Base-by-base conservation (phyloP, 257 asterid species). In the Solanum pinnatisectum region DNA sequence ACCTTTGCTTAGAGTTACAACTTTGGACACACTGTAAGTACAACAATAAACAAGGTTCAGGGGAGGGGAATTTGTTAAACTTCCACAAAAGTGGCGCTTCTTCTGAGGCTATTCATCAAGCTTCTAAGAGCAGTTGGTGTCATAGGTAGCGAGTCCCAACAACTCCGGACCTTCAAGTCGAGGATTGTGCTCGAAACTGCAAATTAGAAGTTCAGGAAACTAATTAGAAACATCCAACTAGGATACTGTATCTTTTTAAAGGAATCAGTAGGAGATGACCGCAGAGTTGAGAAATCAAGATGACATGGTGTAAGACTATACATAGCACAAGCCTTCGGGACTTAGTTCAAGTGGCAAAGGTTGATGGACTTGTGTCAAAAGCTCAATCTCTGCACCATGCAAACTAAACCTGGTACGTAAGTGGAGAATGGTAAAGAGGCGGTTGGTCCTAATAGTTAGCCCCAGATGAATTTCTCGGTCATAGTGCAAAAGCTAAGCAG, bases 161-260 rank as follows among this genome's bases (percentile, higher is more conserved):
- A 85, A 40, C 87, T 85, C 87, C 2, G 87, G 87, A 68, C 87
- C 87, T 85, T 85, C 87, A 68, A 85, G 65, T 65, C 82, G 59
- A 85, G 87, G 87, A 40, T 85, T 85, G 79, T 85, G 60, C 87
- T 85, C 87, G 7, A 85, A 85, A 79, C 87, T 85, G 87, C 87
- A 85, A 84, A 71, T 27, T 68, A 71, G 5, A 70, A 49, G 67
- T 30, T 33, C 10, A 23, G 23, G 42, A 27, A 85, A 20, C 20
- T 82, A 20, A 49, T 82, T 16, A 82, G 70, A 82, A 32, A 3
- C 70, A 32, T 49, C 59, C 70, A 82, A 82, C 44, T 30, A 10
- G 86, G 40, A 49, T 5, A 6, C 42, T 5, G 11, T 37, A 82
- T 10, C 44, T 4, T 3, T 0, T 30, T 18, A 49, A 9, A 82